A percentile compares a stretch with the other conserved stretches of the same genome.
Conservation (phyloP, 331 rosid genomes). For the Dryas integrifolia region DNA sequence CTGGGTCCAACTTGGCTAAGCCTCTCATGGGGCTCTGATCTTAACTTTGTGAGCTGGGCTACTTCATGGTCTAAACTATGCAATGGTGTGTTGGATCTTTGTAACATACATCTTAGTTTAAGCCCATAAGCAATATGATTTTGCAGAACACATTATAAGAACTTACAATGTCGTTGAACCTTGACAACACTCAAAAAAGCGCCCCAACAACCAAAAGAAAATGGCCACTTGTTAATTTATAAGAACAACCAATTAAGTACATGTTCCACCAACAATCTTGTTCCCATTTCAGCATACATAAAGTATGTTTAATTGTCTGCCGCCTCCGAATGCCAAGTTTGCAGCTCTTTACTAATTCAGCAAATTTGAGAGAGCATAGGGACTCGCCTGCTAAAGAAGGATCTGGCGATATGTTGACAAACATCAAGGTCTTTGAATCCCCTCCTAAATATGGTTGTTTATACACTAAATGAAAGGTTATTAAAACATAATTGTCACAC, state of each 20-base stretch:
- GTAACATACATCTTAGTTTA: slow-evolving; percentile 45
- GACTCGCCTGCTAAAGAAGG: slow-evolving; percentile 72
- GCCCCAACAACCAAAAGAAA: slow-evolving; percentile 1
- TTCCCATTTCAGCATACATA: not conserved
- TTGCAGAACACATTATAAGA: slow-evolving; percentile 25
- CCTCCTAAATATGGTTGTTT: slow-evolving; percentile 94
- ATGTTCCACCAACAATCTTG: not conserved
- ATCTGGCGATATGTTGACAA: slow-evolving; percentile 86
- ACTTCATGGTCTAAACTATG: slow-evolving; percentile 57
- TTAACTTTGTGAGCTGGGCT: slow-evolving; percentile 66
- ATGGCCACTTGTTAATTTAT: too few species aligned
- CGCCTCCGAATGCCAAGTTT: slow-evolving; percentile 83
- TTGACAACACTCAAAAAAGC: slow-evolving; percentile 27
- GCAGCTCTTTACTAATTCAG: slow-evolving; percentile 80
- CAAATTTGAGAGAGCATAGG: slow-evolving; percentile 87
- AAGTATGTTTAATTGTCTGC: slow-evolving; percentile 38
- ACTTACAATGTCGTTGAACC: slow-evolving; percentile 30
- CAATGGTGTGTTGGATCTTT: slow-evolving; percentile 26
- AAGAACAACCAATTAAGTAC: not conserved
- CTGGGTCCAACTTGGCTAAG: slow-evolving; percentile 49
- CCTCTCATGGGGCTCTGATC: slow-evolving; percentile 59
- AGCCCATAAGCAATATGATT: slow-evolving; percentile 24
- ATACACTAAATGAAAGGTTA: not conserved
- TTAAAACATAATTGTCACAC: not conserved
- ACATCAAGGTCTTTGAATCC: slow-evolving; percentile 90